These are phyloP conservation scores for Talaromyces nanjingensis DNA, from an alignment of 495 filamentous ascomycete species.

Conservation along the genomic window DNA sequence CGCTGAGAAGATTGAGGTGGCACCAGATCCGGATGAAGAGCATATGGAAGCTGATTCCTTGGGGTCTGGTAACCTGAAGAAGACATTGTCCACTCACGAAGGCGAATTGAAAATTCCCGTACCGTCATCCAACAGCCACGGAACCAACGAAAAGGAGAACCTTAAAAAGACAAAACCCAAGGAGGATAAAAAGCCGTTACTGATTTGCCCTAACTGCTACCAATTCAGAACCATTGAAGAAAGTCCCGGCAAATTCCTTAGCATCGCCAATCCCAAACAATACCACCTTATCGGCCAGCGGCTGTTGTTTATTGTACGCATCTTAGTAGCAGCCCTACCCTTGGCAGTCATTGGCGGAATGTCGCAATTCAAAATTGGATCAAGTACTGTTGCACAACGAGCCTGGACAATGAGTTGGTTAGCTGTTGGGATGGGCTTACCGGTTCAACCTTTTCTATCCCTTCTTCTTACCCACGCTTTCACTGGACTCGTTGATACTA, in stretches of 20 bases:
- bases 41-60: neutral
- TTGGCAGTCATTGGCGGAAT: conserved; percentile 26
- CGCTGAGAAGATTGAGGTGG: conserved; percentile 7
- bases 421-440: conserved; percentile 15
- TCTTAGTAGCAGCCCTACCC: conserved; percentile 14
- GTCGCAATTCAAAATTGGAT: conserved; percentile 17
- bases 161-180: neutral
- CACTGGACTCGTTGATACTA: neutral
- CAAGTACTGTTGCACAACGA: conserved; percentile 23
- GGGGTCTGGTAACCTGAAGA: neutral
- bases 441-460: neutral
- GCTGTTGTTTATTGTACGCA: neutral
- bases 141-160: neutral
- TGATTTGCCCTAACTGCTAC: conserved; percentile 8
- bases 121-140: neutral
- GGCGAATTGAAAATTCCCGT: neutral
- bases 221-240: neutral
- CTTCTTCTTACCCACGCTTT: neutral
- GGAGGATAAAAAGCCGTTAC: conserved; percentile 8
- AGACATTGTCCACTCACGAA: neutral
- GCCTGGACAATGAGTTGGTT: conserved; percentile 33
- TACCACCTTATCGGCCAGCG: neutral
- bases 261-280: neutral
- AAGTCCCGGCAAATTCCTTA: neutral
- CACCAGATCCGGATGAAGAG: neutral